Conservation (phyloP, 148 eudicot species). For the Persicaria tinctoria region DNA sequence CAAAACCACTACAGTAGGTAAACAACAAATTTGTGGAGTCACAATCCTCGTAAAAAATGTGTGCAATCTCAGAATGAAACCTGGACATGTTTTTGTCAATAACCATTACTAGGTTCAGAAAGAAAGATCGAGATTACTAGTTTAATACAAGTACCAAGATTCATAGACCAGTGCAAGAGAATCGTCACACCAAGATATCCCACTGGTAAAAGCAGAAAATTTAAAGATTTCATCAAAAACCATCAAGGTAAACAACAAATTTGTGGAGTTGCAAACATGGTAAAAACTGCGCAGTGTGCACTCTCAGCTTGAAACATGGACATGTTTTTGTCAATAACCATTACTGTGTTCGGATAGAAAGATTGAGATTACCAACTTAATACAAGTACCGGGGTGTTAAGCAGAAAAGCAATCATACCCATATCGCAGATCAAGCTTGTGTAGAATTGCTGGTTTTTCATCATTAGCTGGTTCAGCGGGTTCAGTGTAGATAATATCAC, state of each 20-base stretch:
- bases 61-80: neutral
- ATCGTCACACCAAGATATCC: conserved; percentile 91
- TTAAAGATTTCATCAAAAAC: neutral
- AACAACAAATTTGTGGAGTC: neutral
- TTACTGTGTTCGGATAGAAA: neutral
- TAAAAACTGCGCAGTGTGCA: neutral
- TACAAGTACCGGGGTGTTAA: neutral
- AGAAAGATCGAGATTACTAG: neutral
- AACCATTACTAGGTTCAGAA: neutral
- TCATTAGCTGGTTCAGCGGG: conserved; percentile 68
- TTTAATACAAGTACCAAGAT: conserved; percentile 49
- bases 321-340: neutral
- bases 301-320: neutral
- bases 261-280: neutral
- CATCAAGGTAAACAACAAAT: neutral
- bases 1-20: neutral
- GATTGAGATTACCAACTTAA: neutral
- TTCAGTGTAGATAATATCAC: conserved; percentile 80
- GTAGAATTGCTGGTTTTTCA: conserved; percentile 62
- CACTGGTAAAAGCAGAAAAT: conserved; percentile 36
- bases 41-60: neutral
- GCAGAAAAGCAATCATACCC: conserved; percentile 46
- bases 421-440: conserved; percentile 90
- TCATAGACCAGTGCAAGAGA: conserved; percentile 90
- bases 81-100: neutral